phyloP scores from a whole-genome alignment of 495 filamentous ascomycete genomes.

The Choiromyces venosus region DNA sequence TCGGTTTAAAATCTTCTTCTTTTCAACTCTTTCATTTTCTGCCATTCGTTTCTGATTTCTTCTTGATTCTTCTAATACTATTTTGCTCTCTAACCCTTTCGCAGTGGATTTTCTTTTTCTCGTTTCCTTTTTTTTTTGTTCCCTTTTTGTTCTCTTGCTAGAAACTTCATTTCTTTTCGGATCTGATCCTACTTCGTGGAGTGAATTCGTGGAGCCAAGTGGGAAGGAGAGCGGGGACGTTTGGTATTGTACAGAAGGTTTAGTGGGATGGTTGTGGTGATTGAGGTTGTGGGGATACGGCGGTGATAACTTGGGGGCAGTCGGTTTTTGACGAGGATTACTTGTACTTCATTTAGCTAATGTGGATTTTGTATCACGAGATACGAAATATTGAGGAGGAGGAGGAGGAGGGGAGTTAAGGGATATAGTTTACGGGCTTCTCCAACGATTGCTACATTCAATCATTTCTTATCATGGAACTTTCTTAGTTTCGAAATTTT shows the following conservation, averaged over 20 bases:
- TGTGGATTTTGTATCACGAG: neutral
- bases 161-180: neutral
- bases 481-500: neutral
- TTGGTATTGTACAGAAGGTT: too few relatives aligned
- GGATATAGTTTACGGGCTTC: neutral
- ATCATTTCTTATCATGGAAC: neutral
- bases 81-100: neutral
- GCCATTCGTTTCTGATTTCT: neutral
- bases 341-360: neutral
- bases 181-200: neutral
- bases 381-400: neutral
- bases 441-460: neutral
- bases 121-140: neutral
- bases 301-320: neutral
- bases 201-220: neutral
- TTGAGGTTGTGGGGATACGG: neutral
- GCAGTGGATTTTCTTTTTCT: neutral
- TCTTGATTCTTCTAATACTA: neutral
- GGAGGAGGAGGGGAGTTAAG: neutral
- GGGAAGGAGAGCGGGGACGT: neutral
- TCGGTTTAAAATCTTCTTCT: neutral
- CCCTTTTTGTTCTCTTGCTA: neutral
- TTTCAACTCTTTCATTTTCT: neutral
- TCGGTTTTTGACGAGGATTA: neutral
- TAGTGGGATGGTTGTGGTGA: too few relatives aligned